Conservation (phyloP, 2,329 filamentous ascomycete genomes). For the Ophiobolus disseminans region DNA sequence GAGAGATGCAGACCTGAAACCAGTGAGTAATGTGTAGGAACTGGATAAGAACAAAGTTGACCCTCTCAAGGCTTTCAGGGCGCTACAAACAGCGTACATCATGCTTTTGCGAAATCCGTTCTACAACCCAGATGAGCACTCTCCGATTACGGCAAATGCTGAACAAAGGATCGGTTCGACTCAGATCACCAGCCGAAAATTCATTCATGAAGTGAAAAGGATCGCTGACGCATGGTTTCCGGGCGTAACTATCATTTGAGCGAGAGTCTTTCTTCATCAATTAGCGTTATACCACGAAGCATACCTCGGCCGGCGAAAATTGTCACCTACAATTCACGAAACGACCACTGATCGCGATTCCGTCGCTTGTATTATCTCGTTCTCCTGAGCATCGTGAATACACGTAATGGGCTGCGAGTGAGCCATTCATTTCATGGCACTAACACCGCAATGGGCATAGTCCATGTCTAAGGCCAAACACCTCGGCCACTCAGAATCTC, state of each 20-base stretch:
- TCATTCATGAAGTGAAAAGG: constrained; percentile 80
- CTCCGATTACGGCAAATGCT: constrained; percentile 61
- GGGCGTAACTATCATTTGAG: constrained; percentile 68
- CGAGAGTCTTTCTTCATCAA: constrained; percentile 4
- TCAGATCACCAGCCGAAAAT: constrained; percentile 81
- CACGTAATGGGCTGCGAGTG: no score
- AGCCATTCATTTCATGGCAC: no score
- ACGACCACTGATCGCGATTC: background rate
- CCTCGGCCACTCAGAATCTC: constrained; percentile 24
- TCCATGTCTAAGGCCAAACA: constrained; percentile 24
- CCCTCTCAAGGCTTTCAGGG: constrained; percentile 73
- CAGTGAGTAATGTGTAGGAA: constrained; percentile 60
- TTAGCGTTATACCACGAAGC: constrained; percentile 29
- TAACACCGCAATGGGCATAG: constrained; percentile 35
- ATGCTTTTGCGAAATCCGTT: constrained; percentile 91
- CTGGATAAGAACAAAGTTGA: constrained; percentile 17
- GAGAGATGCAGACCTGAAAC: constrained; percentile 85
- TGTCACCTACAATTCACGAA: constrained; percentile 2
- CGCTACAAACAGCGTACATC: constrained; percentile 92
- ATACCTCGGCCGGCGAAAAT: constrained; percentile 41
- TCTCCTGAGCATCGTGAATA: no score
- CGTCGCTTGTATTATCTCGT: no score
- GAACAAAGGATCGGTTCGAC: constrained; percentile 56
- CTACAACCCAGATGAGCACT: constrained; percentile 86
- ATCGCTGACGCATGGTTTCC: constrained; percentile 88